phyloP scores from a whole-genome alignment of 2,329 filamentous ascomycete genomes.

The Fusarium sp. region DNA sequence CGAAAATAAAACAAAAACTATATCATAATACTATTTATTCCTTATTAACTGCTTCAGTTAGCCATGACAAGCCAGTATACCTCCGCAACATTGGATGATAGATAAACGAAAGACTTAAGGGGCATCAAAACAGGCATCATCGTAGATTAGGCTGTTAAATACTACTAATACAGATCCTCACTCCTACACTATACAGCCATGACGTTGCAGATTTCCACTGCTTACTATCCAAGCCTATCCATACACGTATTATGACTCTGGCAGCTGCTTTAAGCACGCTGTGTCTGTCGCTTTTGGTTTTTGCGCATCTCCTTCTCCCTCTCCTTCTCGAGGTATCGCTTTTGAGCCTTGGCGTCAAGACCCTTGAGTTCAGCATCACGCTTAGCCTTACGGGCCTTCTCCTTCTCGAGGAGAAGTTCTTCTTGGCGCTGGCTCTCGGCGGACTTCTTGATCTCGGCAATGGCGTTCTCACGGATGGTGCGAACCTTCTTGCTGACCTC shows the following conservation, averaged over 20 bases:
- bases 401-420: slow-evolving; percentile 76
- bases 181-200: slow-evolving; percentile 26
- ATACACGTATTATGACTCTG: neutral
- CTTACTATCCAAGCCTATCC: neutral
- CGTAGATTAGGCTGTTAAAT: slow-evolving; percentile 31
- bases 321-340: slow-evolving; percentile 86
- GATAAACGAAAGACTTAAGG: neutral
- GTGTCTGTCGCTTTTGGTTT: slow-evolving; percentile 65
- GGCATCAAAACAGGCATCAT: slow-evolving; percentile 9
- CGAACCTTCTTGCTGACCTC: slow-evolving; percentile 90
- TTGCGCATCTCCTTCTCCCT: slow-evolving; percentile 75
- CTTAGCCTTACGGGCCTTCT: slow-evolving; percentile 87
- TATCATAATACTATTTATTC: neutral
- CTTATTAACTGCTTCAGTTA: neutral
- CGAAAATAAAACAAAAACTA: neutral
- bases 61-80: neutral
- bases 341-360: slow-evolving; percentile 84
- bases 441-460: slow-evolving; percentile 80
- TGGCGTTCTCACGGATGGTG: slow-evolving; percentile 80
- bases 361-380: slow-evolving; percentile 82
- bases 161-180: slow-evolving; percentile 36
- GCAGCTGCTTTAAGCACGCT: slow-evolving; percentile 56
- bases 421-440: slow-evolving; percentile 85
- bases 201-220: slow-evolving; percentile 10
- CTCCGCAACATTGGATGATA: neutral